These are phyloP conservation scores for Cutaneotrichosporon sp. DNA, from an alignment of 1,284 basidiomycete genomes.

Conservation along the genomic window DNA sequence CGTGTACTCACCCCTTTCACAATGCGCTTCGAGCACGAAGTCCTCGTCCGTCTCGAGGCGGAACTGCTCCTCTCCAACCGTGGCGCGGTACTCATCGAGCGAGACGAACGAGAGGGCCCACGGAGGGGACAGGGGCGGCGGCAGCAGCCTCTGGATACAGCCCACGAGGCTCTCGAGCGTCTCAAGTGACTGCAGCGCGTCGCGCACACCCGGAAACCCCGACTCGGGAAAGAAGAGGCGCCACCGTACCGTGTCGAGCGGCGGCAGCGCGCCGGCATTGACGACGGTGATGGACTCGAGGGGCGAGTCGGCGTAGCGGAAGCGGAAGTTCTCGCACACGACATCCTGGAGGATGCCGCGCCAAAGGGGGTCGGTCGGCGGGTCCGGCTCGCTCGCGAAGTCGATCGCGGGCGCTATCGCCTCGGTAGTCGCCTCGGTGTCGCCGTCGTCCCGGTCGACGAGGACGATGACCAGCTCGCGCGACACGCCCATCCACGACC, in stretches of 20 bases:
- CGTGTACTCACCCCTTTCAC: too few relatives aligned
- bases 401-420: neutral
- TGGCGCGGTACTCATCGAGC: neutral
- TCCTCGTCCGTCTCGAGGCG: neutral
- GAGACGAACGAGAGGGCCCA: neutral
- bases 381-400: neutral
- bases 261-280: neutral
- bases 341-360: neutral
- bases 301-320: neutral
- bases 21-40: neutral
- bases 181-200: neutral
- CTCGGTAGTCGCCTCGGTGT: neutral
- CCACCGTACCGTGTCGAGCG: constrained; percentile 2
- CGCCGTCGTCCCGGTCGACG: neutral
- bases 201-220: neutral
- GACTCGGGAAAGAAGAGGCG: neutral
- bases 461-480: neutral
- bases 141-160: neutral
- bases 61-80: neutral
- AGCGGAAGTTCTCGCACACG: neutral
- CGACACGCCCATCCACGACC: neutral
- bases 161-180: neutral
- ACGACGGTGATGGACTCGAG: neutral
- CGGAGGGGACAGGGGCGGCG: neutral
- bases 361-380: neutral